Base-by-base conservation (phyloP, 352 stramenopile species). In the Phytophthora hibernalis region DNA sequence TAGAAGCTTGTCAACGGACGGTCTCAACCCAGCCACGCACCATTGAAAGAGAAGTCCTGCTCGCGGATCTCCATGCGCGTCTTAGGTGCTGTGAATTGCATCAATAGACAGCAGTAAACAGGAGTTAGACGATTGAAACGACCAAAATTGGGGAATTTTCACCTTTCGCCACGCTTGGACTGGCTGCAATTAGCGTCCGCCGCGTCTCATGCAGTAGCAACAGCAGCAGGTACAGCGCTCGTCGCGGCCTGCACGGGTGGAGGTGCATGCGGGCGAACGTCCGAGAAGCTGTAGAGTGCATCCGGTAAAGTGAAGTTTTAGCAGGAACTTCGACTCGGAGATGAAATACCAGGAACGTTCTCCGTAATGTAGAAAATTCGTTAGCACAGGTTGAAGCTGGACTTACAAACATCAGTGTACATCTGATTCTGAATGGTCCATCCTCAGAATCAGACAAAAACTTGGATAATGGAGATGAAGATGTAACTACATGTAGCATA, bases 31-130 rank as follows among this genome's bases (percentile, higher is more conserved):
- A 69, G 52, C 45, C 10, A 64, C 69, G 26, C 67, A 92, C 83
- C 75, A 58, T 68, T 73, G 67, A 89, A 92, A 20, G 82, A 92
- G 31, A 79, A 92, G 54, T 89, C 80, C 48, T 90, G 78, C 49
- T 86, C 79, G 26, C 62, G 72, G 53, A 92, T 91, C 69, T 90
- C 79, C 61, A 88, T 76, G 52, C 68, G 59, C 15, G 61, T 63
- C 51, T 81, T 74, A 37, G 57, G 56, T 9, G 24, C 67, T 79
- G 30, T 22, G 18, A 54, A 56, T 56, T 30, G 30, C 11, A 45
- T 28, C 35, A 55, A 31, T 49, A 48, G 28, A 63, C 24, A 37
- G 26, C 21, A 52, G 1, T 13, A 35, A 61, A 31, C 37, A 18
- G 31, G 26, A 65, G 31, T 59, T 35, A 61, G 22, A n/a, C 40